These are phyloP conservation scores for Boeremia lycopersici DNA, from an alignment of 2,329 filamentous ascomycete genomes.

Conservation along the genomic window DNA sequence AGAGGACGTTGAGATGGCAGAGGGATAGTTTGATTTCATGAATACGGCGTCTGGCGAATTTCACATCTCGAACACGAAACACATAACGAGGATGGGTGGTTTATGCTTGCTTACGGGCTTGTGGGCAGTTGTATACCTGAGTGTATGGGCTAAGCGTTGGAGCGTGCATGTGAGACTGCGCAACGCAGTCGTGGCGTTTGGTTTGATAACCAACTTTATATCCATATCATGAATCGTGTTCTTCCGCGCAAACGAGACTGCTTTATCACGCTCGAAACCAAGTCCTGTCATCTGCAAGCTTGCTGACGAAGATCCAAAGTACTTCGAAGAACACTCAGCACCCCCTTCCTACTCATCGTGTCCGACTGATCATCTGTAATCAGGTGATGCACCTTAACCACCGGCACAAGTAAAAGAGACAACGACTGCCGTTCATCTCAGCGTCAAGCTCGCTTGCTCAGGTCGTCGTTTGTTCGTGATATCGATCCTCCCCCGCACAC, in stretches of 20 bases:
- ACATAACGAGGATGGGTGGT: neutral
- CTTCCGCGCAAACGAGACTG: neutral
- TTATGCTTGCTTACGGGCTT: conserved; percentile 2
- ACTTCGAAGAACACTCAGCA: neutral
- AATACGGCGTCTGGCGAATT: conserved; percentile 7
- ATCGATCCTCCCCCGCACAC: conserved; percentile 10
- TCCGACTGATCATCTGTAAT: neutral
- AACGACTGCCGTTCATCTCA: neutral
- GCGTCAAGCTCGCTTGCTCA: neutral
- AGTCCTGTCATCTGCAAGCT: neutral
- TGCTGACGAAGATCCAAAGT: neutral
- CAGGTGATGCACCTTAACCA: conserved; percentile 12
- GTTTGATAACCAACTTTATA: conserved; percentile 2
- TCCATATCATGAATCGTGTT: conserved; percentile 1
- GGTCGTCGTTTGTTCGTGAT: neutral
- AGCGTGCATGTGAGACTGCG: conserved; percentile 14
- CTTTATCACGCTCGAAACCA: too few relatives aligned
- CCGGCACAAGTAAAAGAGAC: conserved; percentile 3
- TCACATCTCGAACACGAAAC: neutral
- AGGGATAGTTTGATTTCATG: conserved; percentile 16
- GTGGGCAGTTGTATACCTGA: conserved; percentile 8
- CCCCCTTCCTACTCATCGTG: neutral
- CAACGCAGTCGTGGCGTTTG: conserved; percentile 11
- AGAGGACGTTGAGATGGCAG: conserved; percentile 45
- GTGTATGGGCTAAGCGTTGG: conserved; percentile 2